Evolutionary conservation across 768 basidiomycete species (phyloP), one percentile per base, ranked within the genome.

Genomic region (Epithele typhae): DNA sequence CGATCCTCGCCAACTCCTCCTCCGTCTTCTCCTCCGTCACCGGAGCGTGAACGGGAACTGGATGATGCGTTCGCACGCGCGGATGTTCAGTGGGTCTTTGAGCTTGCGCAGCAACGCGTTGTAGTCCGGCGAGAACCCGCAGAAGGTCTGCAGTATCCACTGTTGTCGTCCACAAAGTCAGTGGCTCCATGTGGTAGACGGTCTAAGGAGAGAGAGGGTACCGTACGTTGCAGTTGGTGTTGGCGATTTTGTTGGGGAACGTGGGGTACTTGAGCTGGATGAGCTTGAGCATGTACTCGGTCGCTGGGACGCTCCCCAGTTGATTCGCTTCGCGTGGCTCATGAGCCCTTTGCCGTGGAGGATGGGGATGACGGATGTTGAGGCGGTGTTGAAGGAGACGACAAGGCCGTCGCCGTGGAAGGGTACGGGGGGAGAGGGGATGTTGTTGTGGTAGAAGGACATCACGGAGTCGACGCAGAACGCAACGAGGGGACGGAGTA

Each of bases 261-360:
- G 75, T 85, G 22, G 95, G 87, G 61, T 98, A 96, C 65, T 98
- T 99, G 27, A 98, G 77, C 61, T 97, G 94, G 34, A 94, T 82
- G 18, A 95, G 81, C 60, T 93, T 96, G 50, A 94, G 79, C 41
- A 97, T 76, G 59, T 96, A 88, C 45, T 99, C 96, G 0, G 90
- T 81, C 1, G 92, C 81, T 58, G 94, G 2, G 82, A 78, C 21
- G 87, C 81, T 22, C 96, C 96, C 91, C 92, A 98, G 4, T 92
- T 88, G 65, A 99, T 89, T 53, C 94, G 77, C 65, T 95, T 94
- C 0, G 92, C 81, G 51, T 88, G 79, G 58, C 83, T 88, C 62
- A 97, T 71, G 45, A 95, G 74, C 0, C 90, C 92, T 56, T 76
- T 85, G 1, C 96, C 94, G 41, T 74, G 65, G 8, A 97, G 66